phyloP scores from a whole-genome alignment of 2,329 filamentous ascomycete genomes.

The Trichoderma koningiopsis region DNA sequence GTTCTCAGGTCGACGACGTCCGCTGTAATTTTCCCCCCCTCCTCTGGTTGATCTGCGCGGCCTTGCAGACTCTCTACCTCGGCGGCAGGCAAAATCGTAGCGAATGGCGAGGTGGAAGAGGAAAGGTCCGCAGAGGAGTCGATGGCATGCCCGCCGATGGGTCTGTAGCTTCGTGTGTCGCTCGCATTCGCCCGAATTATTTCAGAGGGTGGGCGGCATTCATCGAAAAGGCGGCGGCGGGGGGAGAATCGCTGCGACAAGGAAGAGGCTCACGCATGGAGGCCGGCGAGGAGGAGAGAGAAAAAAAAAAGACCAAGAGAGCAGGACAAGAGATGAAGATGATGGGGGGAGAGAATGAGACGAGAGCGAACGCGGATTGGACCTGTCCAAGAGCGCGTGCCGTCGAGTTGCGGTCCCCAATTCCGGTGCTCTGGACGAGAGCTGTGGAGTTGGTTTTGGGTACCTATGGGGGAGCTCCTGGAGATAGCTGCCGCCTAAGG shows the following conservation, averaged over 20 bases:
- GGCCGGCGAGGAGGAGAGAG: background rate
- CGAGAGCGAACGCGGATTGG: constrained; percentile 18
- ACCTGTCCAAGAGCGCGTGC: constrained; percentile 20
- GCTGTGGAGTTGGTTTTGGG: constrained; percentile 21
- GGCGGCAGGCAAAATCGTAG: constrained; percentile 14
- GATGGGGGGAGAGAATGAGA: background rate
- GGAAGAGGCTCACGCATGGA: constrained; percentile 20
- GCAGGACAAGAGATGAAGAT: background rate
- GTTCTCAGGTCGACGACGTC: background rate
- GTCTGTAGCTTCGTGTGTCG: constrained; percentile 23
- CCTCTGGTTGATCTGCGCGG: constrained; percentile 8
- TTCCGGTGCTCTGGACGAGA: constrained; percentile 14
- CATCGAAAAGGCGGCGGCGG: constrained; percentile 24
- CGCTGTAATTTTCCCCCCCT: background rate
- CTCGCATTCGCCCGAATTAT: constrained; percentile 27
- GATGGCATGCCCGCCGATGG: constrained; percentile 29
- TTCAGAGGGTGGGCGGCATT: constrained; percentile 20
- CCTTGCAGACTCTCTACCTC: constrained; percentile 9
- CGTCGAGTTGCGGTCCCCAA: constrained; percentile 10
- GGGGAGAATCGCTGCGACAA: constrained; percentile 7
- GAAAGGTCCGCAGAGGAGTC: constrained; percentile 21
- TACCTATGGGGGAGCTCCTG: background rate
- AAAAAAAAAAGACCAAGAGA: background rate
- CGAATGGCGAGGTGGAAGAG: constrained; percentile 15
- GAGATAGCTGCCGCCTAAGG: background rate